Conservation (phyloP, 1,139 yeast species). For the Candida freyschussii region DNA sequence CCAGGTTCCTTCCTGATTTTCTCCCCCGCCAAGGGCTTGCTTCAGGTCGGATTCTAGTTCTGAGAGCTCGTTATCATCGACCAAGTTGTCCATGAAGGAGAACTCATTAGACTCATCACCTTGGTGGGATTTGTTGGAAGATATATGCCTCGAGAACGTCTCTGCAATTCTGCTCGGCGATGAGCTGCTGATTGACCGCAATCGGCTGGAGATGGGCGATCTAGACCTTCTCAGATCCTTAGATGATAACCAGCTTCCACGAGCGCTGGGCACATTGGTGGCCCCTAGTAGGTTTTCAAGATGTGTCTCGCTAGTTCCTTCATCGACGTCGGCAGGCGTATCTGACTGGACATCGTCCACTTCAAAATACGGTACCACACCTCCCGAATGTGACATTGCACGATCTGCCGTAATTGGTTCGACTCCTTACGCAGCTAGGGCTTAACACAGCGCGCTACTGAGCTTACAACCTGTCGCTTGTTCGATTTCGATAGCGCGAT, state of each 20-base stretch:
- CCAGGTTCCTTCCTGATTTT: constrained; percentile 10
- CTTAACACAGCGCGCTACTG: too few species aligned
- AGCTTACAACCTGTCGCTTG: too few species aligned
- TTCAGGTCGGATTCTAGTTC: constrained; percentile 11
- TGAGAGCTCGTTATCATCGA: constrained; percentile 5
- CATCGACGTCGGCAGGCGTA: neutral
- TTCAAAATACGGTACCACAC: constrained; percentile 5
- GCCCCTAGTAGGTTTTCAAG: too few species aligned
- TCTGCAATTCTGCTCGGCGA: constrained; percentile 3
- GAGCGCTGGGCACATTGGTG: neutral
- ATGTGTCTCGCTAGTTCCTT: constrained; percentile 1
- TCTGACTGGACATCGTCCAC: constrained; percentile 3
- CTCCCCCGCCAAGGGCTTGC: constrained; percentile 9
- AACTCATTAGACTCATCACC: constrained; percentile 8
- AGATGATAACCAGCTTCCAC: constrained; percentile 4
- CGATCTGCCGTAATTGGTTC: too few species aligned
- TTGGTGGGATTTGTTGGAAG: constrained; percentile 3
- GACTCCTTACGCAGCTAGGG: too few species aligned
- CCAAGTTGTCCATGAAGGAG: constrained; percentile 11
- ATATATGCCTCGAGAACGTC: constrained; percentile 1
- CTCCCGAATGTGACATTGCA: too few species aligned
- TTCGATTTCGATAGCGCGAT: too few species aligned
- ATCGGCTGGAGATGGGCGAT: constrained; percentile 3
- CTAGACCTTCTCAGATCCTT: constrained; percentile 9
- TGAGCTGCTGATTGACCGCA: constrained; percentile 4